A percentile compares a stretch with the other conserved stretches of the same genome.
Conservation (phyloP, 257 asterid genomes). For the Catharanthus roseus region DNA sequence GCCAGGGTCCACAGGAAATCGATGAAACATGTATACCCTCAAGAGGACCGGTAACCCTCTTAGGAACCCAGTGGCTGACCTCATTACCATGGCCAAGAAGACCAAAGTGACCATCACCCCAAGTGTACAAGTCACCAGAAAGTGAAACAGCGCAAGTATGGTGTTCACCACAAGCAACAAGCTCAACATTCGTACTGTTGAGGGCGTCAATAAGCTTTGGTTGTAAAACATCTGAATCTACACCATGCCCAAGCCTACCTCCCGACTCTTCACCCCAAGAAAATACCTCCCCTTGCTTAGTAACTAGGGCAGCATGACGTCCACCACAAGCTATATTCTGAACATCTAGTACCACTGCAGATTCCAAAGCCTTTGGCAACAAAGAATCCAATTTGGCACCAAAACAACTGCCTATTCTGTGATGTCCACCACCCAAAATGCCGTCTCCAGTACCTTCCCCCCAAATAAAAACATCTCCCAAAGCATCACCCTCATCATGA, state of each 20-base stretch:
- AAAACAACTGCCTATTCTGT: slow-evolving; percentile 40
- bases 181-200: slow-evolving; percentile 64
- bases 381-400: slow-evolving; percentile 62
- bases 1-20: slow-evolving; percentile 94
- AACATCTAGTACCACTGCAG: slow-evolving; percentile 85
- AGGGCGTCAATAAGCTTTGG: slow-evolving; percentile 84
- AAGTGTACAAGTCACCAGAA: slow-evolving; percentile 86
- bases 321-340: slow-evolving; percentile 92
- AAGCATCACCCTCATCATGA: slow-evolving; percentile 85
- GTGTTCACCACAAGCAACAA: slow-evolving; percentile 85
- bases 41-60: slow-evolving; percentile 70
- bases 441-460: slow-evolving; percentile 91
- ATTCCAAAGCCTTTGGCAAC: slow-evolving; percentile 80
- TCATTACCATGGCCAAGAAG: slow-evolving; percentile 90
- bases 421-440: slow-evolving; percentile 66
- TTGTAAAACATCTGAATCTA: slow-evolving; percentile 73
- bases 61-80: slow-evolving; percentile 94
- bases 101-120: slow-evolving; percentile 93
- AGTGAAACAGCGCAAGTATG: slow-evolving; percentile 93
- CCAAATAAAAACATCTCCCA: slow-evolving; percentile 95
- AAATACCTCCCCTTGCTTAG: slow-evolving; percentile 85
- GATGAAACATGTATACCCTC: slow-evolving; percentile 82
- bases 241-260: slow-evolving; percentile 97
- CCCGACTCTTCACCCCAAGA: slow-evolving; percentile 95
- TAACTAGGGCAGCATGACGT: slow-evolving; percentile 73